Percentiles rank a stretch among this genome's conserved stretches.
These are phyloP conservation scores for Cryptococcus floricola DNA, from an alignment of 1,284 basidiomycete species.

Conservation along the genomic window DNA sequence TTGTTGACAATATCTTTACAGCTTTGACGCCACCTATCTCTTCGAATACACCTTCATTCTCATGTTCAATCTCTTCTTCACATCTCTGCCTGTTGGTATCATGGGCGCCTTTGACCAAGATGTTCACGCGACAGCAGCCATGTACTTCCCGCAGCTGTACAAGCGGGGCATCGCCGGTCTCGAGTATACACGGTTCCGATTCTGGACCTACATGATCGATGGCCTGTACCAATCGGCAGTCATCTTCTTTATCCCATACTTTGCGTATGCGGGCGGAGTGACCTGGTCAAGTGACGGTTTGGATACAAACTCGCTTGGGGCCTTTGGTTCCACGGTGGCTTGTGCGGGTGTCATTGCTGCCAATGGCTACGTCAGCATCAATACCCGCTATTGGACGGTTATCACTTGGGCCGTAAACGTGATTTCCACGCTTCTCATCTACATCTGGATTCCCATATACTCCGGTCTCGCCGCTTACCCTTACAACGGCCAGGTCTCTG, in stretches of 20 bases:
- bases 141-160: conserved; percentile 92
- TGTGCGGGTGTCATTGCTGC: conserved; percentile 82
- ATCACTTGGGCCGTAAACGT: conserved; percentile 77
- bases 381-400: conserved; percentile 84
- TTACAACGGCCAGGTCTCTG: conserved; percentile 67
- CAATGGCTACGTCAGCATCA: conserved; percentile 82
- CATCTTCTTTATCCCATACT: conserved; percentile 84
- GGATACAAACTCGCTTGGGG: conserved; percentile 71
- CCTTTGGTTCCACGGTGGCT: conserved; percentile 89
- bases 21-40: conserved; percentile 90
- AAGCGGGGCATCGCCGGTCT: conserved; percentile 85
- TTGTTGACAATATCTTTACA: conserved; percentile 34
- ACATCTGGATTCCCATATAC: conserved; percentile 81
- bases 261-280: conserved; percentile 64
- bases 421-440: conserved; percentile 72
- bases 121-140: conserved; percentile 79
- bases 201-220: conserved; percentile 93
- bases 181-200: conserved; percentile 86
- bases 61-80: conserved; percentile 88
- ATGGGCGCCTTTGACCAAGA: conserved; percentile 97
- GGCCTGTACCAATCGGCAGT: conserved; percentile 88
- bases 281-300: conserved; percentile 66
- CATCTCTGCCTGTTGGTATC: conserved; percentile 84
- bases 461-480: conserved; percentile 66
- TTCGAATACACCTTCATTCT: conserved; percentile 94